phyloP scores from a whole-genome alignment of 2,329 filamentous ascomycete genomes.

The Cercospora canescens region DNA sequence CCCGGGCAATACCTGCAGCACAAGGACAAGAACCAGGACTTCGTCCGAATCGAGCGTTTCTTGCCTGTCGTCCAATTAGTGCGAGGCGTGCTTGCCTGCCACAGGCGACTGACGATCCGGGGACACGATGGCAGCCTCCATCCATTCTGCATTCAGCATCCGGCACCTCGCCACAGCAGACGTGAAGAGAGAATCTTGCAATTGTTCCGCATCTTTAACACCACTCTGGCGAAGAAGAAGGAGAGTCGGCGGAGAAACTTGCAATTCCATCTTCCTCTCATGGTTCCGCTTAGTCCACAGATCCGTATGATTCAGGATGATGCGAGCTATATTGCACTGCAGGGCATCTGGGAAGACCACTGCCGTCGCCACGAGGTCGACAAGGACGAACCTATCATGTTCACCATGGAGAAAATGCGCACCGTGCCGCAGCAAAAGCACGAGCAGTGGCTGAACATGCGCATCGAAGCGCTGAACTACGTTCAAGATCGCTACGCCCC shows the following conservation, averaged over 20 bases:
- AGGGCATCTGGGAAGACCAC: conserved; percentile 95
- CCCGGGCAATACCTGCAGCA: conserved; percentile 96
- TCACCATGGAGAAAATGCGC: conserved; percentile 91
- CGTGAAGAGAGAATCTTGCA: conserved; percentile 94
- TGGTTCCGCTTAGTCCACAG: conserved; percentile 92
- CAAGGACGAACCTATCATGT: conserved; percentile 94
- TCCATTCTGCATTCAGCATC: conserved; percentile 94
- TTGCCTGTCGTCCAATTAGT: conserved; percentile 92
- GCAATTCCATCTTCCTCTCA: conserved; percentile 92
- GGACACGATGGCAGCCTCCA: conserved; percentile 98
- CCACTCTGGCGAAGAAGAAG: conserved; percentile 86
- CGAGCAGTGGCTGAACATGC: conserved; percentile 50
- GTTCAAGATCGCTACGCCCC: conserved; percentile 95
- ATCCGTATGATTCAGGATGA: conserved; percentile 97
- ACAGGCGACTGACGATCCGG: conserved; percentile 90
- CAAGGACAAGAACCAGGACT: conserved; percentile 99
- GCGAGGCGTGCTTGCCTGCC: conserved; percentile 84
- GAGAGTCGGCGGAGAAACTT: conserved; percentile 91
- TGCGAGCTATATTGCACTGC: conserved; percentile 87
- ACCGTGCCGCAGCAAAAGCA: conserved; percentile 64
- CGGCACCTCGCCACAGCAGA: conserved; percentile 85
- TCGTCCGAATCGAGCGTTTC: conserved; percentile 96
- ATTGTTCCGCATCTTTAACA: conserved; percentile 96
- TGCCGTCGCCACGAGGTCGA: conserved; percentile 82
- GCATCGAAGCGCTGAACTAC: conserved; percentile 85